Conservation (phyloP, 257 asterid species). For the Jacaranda copaia region DNA sequence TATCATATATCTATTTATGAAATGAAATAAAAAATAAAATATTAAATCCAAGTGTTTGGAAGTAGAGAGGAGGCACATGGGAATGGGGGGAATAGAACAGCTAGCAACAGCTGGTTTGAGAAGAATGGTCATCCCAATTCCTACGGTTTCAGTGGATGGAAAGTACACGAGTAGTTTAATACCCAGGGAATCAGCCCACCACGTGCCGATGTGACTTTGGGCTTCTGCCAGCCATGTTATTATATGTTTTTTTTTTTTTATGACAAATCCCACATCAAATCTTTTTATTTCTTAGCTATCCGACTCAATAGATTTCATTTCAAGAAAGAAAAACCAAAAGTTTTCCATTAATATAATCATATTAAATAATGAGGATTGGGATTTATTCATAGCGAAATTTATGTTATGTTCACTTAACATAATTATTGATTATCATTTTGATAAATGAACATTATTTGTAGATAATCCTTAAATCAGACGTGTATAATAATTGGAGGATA, state of each 20-base stretch:
- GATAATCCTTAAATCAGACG: too few relatives aligned
- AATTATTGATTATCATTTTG: too few relatives aligned
- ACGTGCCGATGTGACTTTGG: constrained; percentile 77
- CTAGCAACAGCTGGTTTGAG: constrained; percentile 80
- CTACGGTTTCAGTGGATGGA: constrained; percentile 44
- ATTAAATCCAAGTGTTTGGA: constrained; percentile 42
- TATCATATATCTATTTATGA: neutral
- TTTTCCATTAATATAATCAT: too few relatives aligned
- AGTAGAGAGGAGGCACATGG: constrained; percentile 52
- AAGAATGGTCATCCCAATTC: constrained; percentile 34
- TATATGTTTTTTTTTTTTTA: neutral
- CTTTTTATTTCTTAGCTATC: neutral
- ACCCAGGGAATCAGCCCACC: constrained; percentile 69
- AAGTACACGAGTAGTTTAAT: constrained; percentile 46
- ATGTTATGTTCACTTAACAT: too few relatives aligned
- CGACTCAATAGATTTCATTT: neutral
- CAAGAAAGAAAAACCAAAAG: neutral
- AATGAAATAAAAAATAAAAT: constrained; percentile 31
- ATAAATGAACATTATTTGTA: too few relatives aligned
- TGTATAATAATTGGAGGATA: too few relatives aligned
- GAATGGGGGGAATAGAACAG: constrained; percentile 55
- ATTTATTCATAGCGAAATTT: too few relatives aligned
- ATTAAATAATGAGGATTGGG: too few relatives aligned
- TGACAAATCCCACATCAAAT: neutral
- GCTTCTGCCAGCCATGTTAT: neutral